Evolutionary conservation across 1,139 yeast species (phyloP).

Genomic region (Suhomyces bokatorum): DNA sequence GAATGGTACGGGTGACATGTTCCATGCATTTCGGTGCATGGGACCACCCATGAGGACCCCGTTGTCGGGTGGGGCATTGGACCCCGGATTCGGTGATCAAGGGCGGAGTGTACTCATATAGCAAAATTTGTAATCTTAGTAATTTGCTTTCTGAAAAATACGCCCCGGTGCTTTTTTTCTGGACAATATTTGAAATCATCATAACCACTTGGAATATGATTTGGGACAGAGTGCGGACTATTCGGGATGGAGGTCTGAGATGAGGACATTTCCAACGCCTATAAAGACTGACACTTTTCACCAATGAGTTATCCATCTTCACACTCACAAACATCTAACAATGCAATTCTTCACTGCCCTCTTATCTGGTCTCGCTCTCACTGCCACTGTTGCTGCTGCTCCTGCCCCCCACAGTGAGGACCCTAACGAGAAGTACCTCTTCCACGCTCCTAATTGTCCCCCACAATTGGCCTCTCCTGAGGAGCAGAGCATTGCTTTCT

Average conservation of each 20-base stretch:
- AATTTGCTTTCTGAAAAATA: neutral
- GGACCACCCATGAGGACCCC: too few species aligned
- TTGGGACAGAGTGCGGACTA: neutral
- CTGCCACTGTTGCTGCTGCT: neutral
- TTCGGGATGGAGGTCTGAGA: neutral
- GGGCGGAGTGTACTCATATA: neutral
- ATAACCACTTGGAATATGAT: neutral
- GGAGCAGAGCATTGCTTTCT: constrained; percentile 1
- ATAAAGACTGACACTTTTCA: neutral
- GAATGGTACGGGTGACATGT: too few species aligned
- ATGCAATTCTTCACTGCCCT: constrained; percentile 1
- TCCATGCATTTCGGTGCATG: too few species aligned
- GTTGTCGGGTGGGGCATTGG: neutral
- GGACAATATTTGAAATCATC: neutral
- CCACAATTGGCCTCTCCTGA: constrained; percentile 1
- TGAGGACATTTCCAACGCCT: neutral
- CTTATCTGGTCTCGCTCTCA: neutral
- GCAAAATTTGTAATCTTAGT: neutral
- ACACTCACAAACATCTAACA: neutral
- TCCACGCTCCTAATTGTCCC: constrained; percentile 3
- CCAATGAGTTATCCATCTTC: neutral
- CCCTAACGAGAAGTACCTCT: neutral
- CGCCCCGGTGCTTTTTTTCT: neutral
- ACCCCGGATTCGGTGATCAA: neutral
- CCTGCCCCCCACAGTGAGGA: neutral